A percentile compares a stretch with the other conserved stretches of the same genome.
Evolutionary conservation across 129 eudicot genomes (phyloP).

Genomic region (Centaurea solstitialis): DNA sequence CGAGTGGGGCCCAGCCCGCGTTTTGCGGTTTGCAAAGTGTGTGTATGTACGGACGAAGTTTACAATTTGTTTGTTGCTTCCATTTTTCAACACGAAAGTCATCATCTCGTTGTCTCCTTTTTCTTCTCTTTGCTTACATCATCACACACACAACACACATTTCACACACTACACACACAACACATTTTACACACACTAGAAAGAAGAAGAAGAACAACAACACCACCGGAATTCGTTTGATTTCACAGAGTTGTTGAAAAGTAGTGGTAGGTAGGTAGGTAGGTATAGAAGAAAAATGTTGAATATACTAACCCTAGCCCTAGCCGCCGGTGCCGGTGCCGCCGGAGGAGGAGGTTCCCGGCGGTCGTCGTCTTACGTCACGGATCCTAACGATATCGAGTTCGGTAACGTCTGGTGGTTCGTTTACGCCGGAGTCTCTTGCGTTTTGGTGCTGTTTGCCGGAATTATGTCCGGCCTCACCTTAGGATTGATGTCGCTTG

Average conservation of each 20-base stretch:
- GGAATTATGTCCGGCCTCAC: conserved; percentile 97
- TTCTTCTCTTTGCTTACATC: neutral
- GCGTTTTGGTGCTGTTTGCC: conserved; percentile 76
- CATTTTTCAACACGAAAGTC: conserved; percentile 4
- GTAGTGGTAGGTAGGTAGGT: too few species aligned
- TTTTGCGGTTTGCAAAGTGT: neutral
- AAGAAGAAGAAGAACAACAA: neutral
- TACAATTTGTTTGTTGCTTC: conserved; percentile 6
- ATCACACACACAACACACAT: neutral
- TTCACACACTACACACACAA: neutral
- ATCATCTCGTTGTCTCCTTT: conserved; percentile 11
- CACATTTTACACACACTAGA: neutral
- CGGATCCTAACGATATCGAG: conserved; percentile 52
- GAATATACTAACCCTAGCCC: conserved; percentile 41
- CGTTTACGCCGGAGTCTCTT: conserved; percentile 77
- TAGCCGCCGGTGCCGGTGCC: conserved; percentile 32
- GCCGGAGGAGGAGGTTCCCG: conserved; percentile 34
- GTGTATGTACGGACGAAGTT: neutral
- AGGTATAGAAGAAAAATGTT: too few species aligned
- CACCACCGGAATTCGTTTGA: too few species aligned
- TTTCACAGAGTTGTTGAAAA: too few species aligned
- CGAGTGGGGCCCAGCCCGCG: neutral
- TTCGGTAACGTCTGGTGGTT: conserved; percentile 82
- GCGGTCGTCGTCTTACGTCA: conserved; percentile 37
- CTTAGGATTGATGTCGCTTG: conserved; percentile 84